phyloP scores from a whole-genome alignment of 2,329 filamentous ascomycete species.

The Sphaerulina musiva region DNA sequence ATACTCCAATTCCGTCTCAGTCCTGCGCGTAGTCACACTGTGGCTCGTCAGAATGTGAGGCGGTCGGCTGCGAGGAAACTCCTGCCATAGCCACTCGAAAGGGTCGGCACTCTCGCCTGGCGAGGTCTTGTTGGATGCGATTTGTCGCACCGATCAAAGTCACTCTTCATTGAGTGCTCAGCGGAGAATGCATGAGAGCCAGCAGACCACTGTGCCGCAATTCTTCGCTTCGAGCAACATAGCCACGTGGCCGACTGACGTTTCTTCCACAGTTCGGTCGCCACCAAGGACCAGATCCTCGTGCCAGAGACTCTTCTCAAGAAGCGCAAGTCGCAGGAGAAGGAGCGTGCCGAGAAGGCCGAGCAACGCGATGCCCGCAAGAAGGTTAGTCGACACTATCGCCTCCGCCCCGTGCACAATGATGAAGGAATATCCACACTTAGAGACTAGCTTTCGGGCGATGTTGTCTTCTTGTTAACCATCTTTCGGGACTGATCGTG shows the following conservation, averaged over 20 bases:
- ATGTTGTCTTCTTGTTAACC: conserved; percentile 98
- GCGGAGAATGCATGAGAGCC: conserved; percentile 45
- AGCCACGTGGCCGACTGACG: conserved; percentile 62
- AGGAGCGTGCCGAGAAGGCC: conserved; percentile 84
- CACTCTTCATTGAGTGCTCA: conserved; percentile 23
- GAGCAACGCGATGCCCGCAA: conserved; percentile 56
- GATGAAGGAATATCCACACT: conserved; percentile 72
- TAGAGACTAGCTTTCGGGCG: conserved; percentile 77
- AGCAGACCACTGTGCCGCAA: conserved; percentile 83
- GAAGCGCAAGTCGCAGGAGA: conserved; percentile 99
- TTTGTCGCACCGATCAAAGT: conserved; percentile 69
- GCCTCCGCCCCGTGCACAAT: conserved; percentile 42
- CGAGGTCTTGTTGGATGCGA: conserved; percentile 29
- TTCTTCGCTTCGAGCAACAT: conserved; percentile 73
- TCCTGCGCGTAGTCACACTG: conserved; percentile 33
- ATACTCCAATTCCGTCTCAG: conserved; percentile 28
- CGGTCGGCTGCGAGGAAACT: conserved; percentile 13
- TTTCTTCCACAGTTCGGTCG: conserved; percentile 65
- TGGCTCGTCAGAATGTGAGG: conserved; percentile 35
- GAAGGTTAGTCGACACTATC: conserved; percentile 59
- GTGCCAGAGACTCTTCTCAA: conserved; percentile 99
- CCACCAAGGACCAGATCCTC: conserved; percentile 90
- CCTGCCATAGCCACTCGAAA: conserved; percentile 21
- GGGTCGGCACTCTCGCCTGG: conserved; percentile 27
- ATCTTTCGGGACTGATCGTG: conserved; percentile 97